Conservation (phyloP, 2,329 filamentous ascomycete genomes). For the Aspergillus caelatus region DNA sequence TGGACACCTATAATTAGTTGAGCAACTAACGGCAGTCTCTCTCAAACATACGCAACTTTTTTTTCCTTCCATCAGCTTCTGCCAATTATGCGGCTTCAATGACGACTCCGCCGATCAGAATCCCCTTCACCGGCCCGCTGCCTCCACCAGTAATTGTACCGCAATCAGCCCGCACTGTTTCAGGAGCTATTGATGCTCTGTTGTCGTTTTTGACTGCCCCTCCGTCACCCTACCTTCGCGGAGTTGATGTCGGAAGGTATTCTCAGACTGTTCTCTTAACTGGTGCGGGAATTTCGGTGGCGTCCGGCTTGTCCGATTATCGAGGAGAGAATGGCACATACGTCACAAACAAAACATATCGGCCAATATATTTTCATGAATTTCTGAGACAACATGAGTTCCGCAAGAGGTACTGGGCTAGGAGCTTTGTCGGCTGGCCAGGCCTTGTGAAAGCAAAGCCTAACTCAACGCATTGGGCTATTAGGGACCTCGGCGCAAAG, state of each 20-base stretch:
- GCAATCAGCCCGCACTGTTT: conserved; percentile 66
- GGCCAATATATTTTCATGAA: conserved; percentile 91
- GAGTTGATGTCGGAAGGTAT: conserved; percentile 47
- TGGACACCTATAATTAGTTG: not conserved
- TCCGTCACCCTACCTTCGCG: conserved; percentile 53
- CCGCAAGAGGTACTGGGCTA: conserved; percentile 91
- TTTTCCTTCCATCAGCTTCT: not conserved
- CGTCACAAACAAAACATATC: conserved; percentile 83
- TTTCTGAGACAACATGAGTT: conserved; percentile 81
- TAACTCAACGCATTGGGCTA: conserved; percentile 77
- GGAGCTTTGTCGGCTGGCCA: conserved; percentile 92
- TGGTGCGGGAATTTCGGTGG: conserved; percentile 90
- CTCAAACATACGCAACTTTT: not conserved
- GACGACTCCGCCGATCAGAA: conserved; percentile 76
- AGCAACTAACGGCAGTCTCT: not conserved
- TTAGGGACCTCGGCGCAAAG: conserved; percentile 70
- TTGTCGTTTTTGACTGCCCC: conserved; percentile 72
- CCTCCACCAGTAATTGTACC: conserved; percentile 76
- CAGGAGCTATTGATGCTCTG: conserved; percentile 77
- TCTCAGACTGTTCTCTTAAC: conserved; percentile 68
- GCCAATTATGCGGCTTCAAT: conserved; percentile 50
- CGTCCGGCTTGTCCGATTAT: conserved; percentile 91
- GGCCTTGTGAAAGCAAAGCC: conserved; percentile 76
- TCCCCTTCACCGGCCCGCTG: conserved; percentile 85
- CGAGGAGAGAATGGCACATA: conserved; percentile 89